Evolutionary conservation across 768 basidiomycete genomes (phyloP).

Genomic region (Cyclocybe aegerita): DNA sequence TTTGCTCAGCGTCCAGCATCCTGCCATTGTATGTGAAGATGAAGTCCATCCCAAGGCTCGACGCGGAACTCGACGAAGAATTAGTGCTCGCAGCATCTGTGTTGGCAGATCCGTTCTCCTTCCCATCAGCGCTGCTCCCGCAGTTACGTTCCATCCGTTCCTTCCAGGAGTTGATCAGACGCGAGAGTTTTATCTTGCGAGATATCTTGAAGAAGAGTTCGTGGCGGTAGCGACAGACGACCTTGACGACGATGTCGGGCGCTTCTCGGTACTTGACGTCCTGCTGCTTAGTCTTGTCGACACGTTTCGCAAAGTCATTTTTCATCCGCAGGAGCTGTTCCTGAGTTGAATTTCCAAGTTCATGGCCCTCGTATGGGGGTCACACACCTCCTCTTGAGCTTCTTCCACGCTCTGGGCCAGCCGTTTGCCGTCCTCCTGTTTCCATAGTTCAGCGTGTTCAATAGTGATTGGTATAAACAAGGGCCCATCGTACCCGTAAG

Average conservation of each 20-base stretch:
- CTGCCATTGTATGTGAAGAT: constrained; percentile 84
- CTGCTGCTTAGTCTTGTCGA: constrained; percentile 75
- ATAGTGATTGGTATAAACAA: constrained; percentile 2
- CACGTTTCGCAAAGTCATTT: constrained; percentile 76
- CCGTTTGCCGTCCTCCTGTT: constrained; percentile 83
- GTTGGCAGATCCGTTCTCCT: constrained; percentile 50
- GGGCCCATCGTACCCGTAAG: constrained; percentile 58
- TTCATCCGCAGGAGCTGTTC: constrained; percentile 76
- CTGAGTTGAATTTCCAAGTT: no score
- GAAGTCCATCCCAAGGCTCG: constrained; percentile 64
- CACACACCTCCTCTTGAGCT: constrained; percentile 77
- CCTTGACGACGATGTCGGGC: constrained; percentile 90
- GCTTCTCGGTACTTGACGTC: constrained; percentile 81
- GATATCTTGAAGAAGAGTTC: constrained; percentile 93
- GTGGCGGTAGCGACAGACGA: constrained; percentile 84
- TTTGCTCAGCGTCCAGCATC: constrained; percentile 76
- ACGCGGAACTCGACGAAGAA: constrained; percentile 36
- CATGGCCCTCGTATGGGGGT: background rate
- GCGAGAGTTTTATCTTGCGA: constrained; percentile 82
- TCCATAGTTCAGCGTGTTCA: constrained; percentile 14
- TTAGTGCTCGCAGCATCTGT: constrained; percentile 48
- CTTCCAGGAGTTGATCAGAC: constrained; percentile 86
- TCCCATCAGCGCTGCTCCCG: constrained; percentile 41
- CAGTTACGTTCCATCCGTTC: constrained; percentile 76
- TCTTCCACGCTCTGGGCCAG: constrained; percentile 80